phyloP scores from a whole-genome alignment of 768 basidiomycete species.

The Rhodotorula diobovata region DNA sequence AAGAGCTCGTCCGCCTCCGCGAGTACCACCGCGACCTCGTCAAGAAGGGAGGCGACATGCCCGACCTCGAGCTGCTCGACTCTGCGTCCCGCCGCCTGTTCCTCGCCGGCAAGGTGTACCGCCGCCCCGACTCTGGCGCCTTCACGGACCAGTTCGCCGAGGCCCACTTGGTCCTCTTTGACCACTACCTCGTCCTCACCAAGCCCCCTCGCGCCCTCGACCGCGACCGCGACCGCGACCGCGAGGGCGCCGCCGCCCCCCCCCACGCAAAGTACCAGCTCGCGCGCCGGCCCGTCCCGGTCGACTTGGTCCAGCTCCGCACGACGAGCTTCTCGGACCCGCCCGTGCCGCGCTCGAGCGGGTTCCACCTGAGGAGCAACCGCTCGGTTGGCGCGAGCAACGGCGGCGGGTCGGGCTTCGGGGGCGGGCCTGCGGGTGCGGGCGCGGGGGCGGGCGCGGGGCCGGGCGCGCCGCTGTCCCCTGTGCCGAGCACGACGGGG shows the following conservation, averaged over 20 bases:
- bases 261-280: slow-evolving; percentile 66
- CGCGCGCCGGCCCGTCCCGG: slow-evolving; percentile 82
- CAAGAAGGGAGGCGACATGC: slow-evolving; percentile 71
- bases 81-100: slow-evolving; percentile 77
- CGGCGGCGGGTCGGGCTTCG: too few relatives aligned
- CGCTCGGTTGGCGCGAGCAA: not conserved
- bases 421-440: too few relatives aligned
- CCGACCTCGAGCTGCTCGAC: slow-evolving; percentile 85
- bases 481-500: slow-evolving; percentile 45
- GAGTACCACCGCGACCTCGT: slow-evolving; percentile 71
- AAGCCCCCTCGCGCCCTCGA: slow-evolving; percentile 64
- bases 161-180: slow-evolving; percentile 82
- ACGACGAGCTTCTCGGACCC: slow-evolving; percentile 36
- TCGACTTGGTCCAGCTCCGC: slow-evolving; percentile 74
- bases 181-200: slow-evolving; percentile 90
- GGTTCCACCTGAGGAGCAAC: slow-evolving; percentile 26
- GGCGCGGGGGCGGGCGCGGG: not conserved
- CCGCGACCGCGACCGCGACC: slow-evolving; percentile 53
- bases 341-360: slow-evolving; percentile 18
- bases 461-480: not conserved
- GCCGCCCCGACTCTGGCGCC: slow-evolving; percentile 75
- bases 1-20: slow-evolving; percentile 87
- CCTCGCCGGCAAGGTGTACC: slow-evolving; percentile 71
- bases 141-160: slow-evolving; percentile 79
- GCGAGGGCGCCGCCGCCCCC: not conserved